Conservation (phyloP, 1,139 yeast genomes). For the Kurtzmaniella quercitrusa region DNA sequence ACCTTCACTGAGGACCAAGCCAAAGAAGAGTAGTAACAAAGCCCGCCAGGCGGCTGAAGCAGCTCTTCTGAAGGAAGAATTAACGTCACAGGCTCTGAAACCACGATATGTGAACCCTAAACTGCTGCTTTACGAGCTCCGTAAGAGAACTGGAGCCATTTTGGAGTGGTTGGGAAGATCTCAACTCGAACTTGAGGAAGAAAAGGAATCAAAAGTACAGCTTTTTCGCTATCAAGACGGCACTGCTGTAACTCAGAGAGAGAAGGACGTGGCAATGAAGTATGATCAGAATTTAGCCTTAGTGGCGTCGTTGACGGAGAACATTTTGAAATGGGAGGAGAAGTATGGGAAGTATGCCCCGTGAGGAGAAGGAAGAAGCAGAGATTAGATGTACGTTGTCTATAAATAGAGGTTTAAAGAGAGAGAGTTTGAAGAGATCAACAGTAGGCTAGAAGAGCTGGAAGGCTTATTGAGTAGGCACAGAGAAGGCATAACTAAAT, state of each 20-base stretch:
- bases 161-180: conserved; percentile 86
- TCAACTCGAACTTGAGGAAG: conserved; percentile 73
- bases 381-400: background rate
- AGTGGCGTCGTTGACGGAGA: conserved; percentile 69
- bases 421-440: too few relatives aligned
- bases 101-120: conserved; percentile 80
- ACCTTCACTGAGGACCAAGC: conserved; percentile 1
- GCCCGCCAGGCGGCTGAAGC: conserved; percentile 5
- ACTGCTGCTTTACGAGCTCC: conserved; percentile 73
- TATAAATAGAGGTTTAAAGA: background rate
- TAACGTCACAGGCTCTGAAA: conserved; percentile 63
- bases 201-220: conserved; percentile 53
- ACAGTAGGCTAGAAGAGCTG: too few relatives aligned
- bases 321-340: conserved; percentile 74
- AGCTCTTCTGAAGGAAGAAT: conserved; percentile 30
- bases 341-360: conserved; percentile 57
- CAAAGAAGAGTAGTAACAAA: conserved; percentile 4
- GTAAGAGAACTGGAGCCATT: conserved; percentile 84
- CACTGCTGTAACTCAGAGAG: conserved; percentile 8
- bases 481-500: too few relatives aligned
- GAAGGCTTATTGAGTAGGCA: too few relatives aligned
- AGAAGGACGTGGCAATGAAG: conserved; percentile 19
- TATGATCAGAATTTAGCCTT: conserved; percentile 57
- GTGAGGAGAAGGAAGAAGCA: too few relatives aligned
- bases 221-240: conserved; percentile 31